These are phyloP conservation scores for Cubamyces sp. DNA, from an alignment of 768 basidiomycete genomes.

Conservation along the genomic window DNA sequence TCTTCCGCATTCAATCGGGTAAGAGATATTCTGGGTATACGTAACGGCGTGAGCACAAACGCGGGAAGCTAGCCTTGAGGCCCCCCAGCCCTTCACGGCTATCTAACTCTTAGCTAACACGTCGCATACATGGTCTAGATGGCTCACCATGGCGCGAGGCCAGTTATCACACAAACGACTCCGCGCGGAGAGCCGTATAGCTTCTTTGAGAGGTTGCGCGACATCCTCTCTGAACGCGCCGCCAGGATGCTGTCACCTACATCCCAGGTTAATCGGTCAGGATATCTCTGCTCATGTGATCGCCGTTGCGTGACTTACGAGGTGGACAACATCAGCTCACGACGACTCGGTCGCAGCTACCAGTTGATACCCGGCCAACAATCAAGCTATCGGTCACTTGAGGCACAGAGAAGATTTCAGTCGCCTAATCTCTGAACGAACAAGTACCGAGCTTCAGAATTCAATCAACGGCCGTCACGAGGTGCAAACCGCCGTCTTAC, in stretches of 20 bases:
- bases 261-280: too few species aligned
- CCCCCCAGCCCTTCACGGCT: not conserved
- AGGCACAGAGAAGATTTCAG: too few species aligned
- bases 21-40: conserved; percentile 1
- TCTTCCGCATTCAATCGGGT: conserved; percentile 15
- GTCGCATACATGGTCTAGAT: not conserved
- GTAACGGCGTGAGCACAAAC: not conserved
- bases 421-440: too few species aligned
- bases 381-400: too few species aligned
- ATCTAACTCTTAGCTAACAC: not conserved
- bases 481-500: too few species aligned
- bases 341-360: too few species aligned
- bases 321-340: too few species aligned
- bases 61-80: not conserved
- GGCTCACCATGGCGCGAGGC: not conserved
- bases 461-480: not conserved
- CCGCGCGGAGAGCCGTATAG: not conserved
- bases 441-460: not conserved
- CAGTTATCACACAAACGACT: not conserved
- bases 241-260: too few species aligned
- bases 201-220: not conserved
- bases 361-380: too few species aligned
- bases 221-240: too few species aligned
- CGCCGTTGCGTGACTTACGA: too few species aligned
- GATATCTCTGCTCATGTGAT: too few species aligned